Conservation (phyloP, 768 basidiomycete species). For the Amanita fuliginea region DNA sequence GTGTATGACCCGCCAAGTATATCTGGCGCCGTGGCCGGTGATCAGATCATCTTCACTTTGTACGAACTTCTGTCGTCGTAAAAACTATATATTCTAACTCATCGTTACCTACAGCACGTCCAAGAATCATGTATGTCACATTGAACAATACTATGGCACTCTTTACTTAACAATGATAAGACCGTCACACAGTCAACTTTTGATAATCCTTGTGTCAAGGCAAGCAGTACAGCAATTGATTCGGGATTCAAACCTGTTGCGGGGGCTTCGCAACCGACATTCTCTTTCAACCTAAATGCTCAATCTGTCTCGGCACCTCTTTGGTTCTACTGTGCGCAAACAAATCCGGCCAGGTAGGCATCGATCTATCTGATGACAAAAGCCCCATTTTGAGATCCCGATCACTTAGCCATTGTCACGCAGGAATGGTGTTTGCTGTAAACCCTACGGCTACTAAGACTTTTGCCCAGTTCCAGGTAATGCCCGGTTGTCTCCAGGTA, state of each 20-base stretch:
- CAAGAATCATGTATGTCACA: slow-evolving; percentile 3
- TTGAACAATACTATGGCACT: not conserved
- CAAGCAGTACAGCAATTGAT: slow-evolving; percentile 26
- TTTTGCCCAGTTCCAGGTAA: slow-evolving; percentile 20
- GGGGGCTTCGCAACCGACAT: slow-evolving; percentile 23
- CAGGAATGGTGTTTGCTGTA: slow-evolving; percentile 30
- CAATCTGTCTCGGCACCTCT: slow-evolving; percentile 30
- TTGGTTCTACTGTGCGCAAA: slow-evolving; percentile 56
- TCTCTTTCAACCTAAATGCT: slow-evolving; percentile 28
- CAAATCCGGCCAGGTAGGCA: slow-evolving; percentile 14
- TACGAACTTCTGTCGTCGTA: not conserved
- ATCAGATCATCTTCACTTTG: slow-evolving; percentile 3
- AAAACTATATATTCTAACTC: not conserved
- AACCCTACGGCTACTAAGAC: slow-evolving; percentile 25
- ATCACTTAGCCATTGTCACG: slow-evolving; percentile 19
- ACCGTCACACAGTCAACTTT: slow-evolving; percentile 55
- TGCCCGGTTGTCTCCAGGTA: not conserved
- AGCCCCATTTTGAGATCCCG: not conserved
- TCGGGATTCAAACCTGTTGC: slow-evolving; percentile 37
- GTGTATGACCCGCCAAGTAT: slow-evolving; percentile 1
- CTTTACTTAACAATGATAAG: slow-evolving; percentile 15
- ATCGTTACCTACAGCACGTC: not conserved
- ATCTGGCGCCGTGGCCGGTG: slow-evolving; percentile 3
- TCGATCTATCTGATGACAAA: not conserved
- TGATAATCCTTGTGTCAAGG: slow-evolving; percentile 33